These are phyloP conservation scores for Linnemannia elongata DNA, from an alignment of 192 early-diverging fungal species.

Conservation along the genomic window DNA sequence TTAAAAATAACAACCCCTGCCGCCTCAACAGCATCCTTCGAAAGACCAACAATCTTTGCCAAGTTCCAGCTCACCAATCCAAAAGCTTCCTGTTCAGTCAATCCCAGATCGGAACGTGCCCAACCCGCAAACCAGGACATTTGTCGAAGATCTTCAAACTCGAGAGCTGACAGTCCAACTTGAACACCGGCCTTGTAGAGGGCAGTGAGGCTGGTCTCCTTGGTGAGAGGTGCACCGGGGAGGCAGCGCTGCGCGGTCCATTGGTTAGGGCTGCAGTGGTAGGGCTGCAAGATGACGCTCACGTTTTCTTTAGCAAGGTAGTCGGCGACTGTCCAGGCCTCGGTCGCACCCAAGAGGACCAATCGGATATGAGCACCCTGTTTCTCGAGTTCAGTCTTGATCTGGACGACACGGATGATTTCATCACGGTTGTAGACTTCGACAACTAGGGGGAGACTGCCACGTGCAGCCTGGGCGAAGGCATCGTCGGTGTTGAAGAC, in stretches of 20 bases:
- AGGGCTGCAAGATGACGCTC: conserved; percentile 71
- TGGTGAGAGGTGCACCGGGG: conserved; percentile 62
- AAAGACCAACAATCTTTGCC: conserved; percentile 70
- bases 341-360: conserved; percentile 73
- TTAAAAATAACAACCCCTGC: conserved; percentile 67
- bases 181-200: conserved; percentile 70
- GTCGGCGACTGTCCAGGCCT: conserved; percentile 71
- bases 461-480: conserved; percentile 55
- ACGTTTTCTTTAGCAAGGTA: conserved; percentile 64
- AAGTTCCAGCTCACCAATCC: conserved; percentile 77
- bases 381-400: conserved; percentile 61
- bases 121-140: conserved; percentile 84
- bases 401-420: conserved; percentile 67
- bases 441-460: conserved; percentile 59
- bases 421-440: conserved; percentile 65
- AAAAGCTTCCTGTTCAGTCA: conserved; percentile 68
- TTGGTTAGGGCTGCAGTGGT: conserved; percentile 69
- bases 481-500: neutral
- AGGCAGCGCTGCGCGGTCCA: conserved; percentile 72
- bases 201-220: conserved; percentile 62
- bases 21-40: neutral
- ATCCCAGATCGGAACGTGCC: conserved; percentile 52
- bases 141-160: conserved; percentile 64
- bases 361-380: conserved; percentile 49
- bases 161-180: conserved; percentile 62